Evolutionary conservation across 352 stramenopile species (phyloP), one percentile per base, ranked within the genome.

Genomic region (Aphanomyces euteiches): DNA sequence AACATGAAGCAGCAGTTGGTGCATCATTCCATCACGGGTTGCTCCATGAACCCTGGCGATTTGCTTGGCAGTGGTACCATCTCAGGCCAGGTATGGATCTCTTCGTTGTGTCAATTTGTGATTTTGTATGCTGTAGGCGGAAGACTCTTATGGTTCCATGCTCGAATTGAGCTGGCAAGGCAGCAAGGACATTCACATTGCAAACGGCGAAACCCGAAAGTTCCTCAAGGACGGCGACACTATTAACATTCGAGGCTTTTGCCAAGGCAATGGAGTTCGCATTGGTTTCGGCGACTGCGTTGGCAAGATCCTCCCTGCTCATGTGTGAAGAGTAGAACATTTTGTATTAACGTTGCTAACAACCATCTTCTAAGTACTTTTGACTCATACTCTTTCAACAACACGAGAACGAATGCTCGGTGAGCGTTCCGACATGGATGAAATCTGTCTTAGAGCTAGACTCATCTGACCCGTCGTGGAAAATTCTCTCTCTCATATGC

Each of bases 11-110:
- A 99, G 80, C 91, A 98, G 79, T 80, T 99, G 65, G 93, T 97
- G 56, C 96, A 99, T 80, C 96, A 99, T 84, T 97, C 93, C 17
- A 88, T 98, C 36, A 98, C 95, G 40, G 96, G 96, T n/a, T 98
- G 95, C 83, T 93, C 97, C 69, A 98, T 99, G 91, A 86, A 92
- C 65, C 82, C 95, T 28, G 96, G 96, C 21, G 96, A 99, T 75
- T 77, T 98, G 58, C 76, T 98, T 19, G 96, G 84, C 47, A 98
- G 85, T 61, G 96, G 96, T 19, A 99, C 96, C 37, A 98, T 99
- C 77, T 98, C 89, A 60, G 94, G 95, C 61, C 78, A 82, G 28
- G 28, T 28, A 28, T 28, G 0, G 28, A 28, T 28, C 28, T 28
- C 28, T 28, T 28, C 28, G 1, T 28, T 28, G 28, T 28, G 28